Evolutionary conservation across 2,329 filamentous ascomycete species (phyloP), one percentile per base, ranked within the genome.

Genomic region (Grosmannia serpens): DNA sequence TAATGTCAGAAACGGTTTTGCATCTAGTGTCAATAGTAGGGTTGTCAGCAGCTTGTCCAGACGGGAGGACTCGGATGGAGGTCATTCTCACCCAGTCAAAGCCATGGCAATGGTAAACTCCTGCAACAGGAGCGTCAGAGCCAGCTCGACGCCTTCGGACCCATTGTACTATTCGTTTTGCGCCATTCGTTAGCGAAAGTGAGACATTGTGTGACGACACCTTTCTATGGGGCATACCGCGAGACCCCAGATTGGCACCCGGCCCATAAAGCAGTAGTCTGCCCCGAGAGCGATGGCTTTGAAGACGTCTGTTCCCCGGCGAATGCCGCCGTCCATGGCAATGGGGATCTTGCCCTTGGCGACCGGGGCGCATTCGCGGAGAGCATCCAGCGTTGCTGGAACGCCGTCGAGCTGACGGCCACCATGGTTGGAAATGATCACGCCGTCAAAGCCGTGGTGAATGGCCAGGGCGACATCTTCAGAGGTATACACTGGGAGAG

Each of bases 21-120:
- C 56, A 57, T 29, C 55, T 57, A 24, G 9, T 13, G n/a, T 24
- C 7, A 22, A 41, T 33, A 26, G 26, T 31, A 51, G n/a, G 17
- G 38, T 13, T 41, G 4, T 44, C 20, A 44, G 41, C 20, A 44
- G n/a, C 41, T 22, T n/a, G 6, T 11, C n/a, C 4, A 3, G 29
- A 33, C 35, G 20, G 24, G 10, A 35, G 13, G 33, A n/a, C n/a
- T n/a, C 46, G 24, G 9, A 51, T 8, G 20, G 29, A 50, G 22
- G 29, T 13, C 4, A 35, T 38, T 9, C 51, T 50, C 47, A 59
- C 53, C 57, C 53, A n/a, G 58, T 27, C 44, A 97, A 75, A 8
- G 92, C 83, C 94, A 99, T 96, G 68, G 91, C 92, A 91, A 97
- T 96, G 75, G 94, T 90, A 83, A 97, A 89, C 78, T 97, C 92